Evolutionary conservation across 1,139 yeast genomes (phyloP), one percentile per base, ranked within the genome.

Genomic region (Chernovozyma aurita): DNA sequence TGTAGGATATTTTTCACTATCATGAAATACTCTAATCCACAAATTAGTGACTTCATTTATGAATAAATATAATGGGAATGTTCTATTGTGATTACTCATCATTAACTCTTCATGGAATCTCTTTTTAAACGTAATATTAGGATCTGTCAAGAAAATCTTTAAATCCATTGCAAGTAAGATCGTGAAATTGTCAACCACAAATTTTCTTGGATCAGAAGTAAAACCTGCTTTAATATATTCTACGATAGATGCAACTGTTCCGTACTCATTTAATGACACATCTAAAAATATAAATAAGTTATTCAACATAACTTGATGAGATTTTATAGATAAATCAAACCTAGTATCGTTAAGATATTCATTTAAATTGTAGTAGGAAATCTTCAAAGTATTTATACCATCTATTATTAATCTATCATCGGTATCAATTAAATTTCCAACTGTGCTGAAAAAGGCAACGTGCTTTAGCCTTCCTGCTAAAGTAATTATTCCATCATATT

Each of bases 111-210:
- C 83, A 42, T 75, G 78, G 50, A 73, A 73, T 32, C 68, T 58
- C 56, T 79, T 79, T 40, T 74, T 76, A 52, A 78, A 76, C 0
- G 78, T 60, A 54, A 74, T 71, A 52, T 76, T 76, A 11, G 80
- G 71, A 47, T 70, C 77, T 42, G 71, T 71, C 32, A 78, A 59
- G 50, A 76, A 75, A 34, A 73, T 65, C 48, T 70, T 63, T 40
- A 76, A 58, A 48, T 76, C 78, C 65, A 76, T 65, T 11, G 78
- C 68, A 38, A 64, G 53, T 45, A 67, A 56, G 36, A 69, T 49
- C 33, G 69, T 45, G 47, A 69, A 72, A 42, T 69, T 64, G 15
- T 64, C 68, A 13, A 61, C 57, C 5, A 73, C 67, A 45, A 64
- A 71, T 28, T 61, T 55, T 30, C 57, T 50, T 1, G 78, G 76